These are phyloP conservation scores for Kalmanozyma brasiliensis DNA, from an alignment of 1,284 basidiomycete species.

Conservation along the genomic window DNA sequence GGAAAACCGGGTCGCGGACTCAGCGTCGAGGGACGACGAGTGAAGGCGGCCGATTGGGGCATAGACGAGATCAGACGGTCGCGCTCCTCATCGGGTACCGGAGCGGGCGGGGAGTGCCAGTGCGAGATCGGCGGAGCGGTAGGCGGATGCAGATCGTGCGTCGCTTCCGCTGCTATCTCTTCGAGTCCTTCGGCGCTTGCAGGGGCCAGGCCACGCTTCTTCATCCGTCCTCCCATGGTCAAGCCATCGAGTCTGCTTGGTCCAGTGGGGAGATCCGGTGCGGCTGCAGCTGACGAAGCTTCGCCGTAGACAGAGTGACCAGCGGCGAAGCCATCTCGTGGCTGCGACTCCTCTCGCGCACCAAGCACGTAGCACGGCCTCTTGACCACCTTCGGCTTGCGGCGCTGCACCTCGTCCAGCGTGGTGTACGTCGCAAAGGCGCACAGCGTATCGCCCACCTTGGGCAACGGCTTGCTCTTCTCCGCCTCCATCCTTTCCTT, in stretches of 20 bases:
- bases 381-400: constrained; percentile 14
- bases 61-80: not conserved
- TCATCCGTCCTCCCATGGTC: not conserved
- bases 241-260: not conserved
- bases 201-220: constrained; percentile 2
- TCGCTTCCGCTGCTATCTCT: constrained; percentile 12
- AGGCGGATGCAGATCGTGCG: not conserved
- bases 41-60: too few relatives aligned
- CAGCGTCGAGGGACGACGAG: too few relatives aligned
- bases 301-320: too few relatives aligned
- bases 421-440: constrained; percentile 25
- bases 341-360: not conserved
- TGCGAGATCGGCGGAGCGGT: not conserved
- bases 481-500: constrained; percentile 15
- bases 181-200: not conserved
- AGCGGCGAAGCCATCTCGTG: not conserved
- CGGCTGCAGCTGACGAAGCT: not conserved
- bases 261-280: not conserved
- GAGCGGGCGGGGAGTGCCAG: not conserved
- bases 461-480: constrained; percentile 15
- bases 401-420: constrained; percentile 20
- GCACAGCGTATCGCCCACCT: constrained; percentile 29
- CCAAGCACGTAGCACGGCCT: constrained; percentile 23
- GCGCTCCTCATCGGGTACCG: not conserved
- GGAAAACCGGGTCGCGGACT: not conserved